Evolutionary conservation across 805 yeast genomes (phyloP).

Genomic region (Myxozyma geophila): DNA sequence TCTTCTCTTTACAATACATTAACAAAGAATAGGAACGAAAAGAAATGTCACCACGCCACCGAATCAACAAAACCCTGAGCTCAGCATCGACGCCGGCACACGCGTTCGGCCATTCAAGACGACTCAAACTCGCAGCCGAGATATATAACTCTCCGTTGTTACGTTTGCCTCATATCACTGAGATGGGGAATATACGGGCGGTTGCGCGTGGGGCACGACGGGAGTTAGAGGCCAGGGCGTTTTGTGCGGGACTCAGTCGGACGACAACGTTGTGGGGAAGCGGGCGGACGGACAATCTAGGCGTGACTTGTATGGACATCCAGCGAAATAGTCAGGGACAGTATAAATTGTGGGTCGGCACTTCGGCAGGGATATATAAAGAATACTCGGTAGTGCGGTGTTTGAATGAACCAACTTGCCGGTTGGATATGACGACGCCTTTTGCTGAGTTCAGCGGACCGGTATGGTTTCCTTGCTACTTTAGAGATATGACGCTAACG

Average conservation of each 20-base stretch:
- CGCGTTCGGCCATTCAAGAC: conserved; percentile 15
- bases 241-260: conserved; percentile 19
- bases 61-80: background rate
- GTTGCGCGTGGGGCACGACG: conserved; percentile 14
- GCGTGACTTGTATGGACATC: conserved; percentile 32
- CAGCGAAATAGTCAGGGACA: conserved; percentile 10
- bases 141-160: conserved; percentile 2
- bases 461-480: conserved; percentile 5
- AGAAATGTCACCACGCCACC: conserved; percentile 2
- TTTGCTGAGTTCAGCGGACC: conserved; percentile 35
- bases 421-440: conserved; percentile 33
- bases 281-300: conserved; percentile 26
- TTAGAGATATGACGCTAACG: background rate
- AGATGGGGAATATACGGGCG: conserved; percentile 1
- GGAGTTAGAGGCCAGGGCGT: conserved; percentile 15
- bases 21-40: conserved; percentile 1
- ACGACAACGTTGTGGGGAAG: conserved; percentile 24
- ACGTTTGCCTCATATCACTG: conserved; percentile 14
- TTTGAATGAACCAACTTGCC: conserved; percentile 23
- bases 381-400: conserved; percentile 23
- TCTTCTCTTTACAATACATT: background rate
- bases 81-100: conserved; percentile 10
- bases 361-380: conserved; percentile 25
- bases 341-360: conserved; percentile 28
- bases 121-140: conserved; percentile 10